Base-by-base conservation (phyloP, 345 rosid species). In the Salix brachista region DNA sequence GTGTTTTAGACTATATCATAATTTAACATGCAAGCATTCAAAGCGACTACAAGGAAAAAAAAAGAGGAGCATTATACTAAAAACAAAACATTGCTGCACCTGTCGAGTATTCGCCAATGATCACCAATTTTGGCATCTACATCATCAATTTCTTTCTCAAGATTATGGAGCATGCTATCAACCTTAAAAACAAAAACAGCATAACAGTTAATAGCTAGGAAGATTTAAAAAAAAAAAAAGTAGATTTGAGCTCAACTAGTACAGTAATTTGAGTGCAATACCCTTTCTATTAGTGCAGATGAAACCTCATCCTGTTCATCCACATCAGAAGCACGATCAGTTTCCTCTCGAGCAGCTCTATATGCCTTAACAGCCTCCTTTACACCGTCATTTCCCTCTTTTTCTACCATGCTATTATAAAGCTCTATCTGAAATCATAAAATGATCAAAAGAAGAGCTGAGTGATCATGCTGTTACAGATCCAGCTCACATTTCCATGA, bases 71-170 rank as follows among this genome's bases (percentile, higher is more conserved):
- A 56, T 56, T 56, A 56, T 56, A 23, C 3, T 7, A 58, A 8
- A 42, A 30, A 17, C 25, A 54, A 13, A 30, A 65, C 75, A 77
- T 70, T 16, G 56, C 72, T 41, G 61, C 48, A 93, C 97, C 97
- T 93, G 84, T 93, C 97, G 62, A 93, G 97, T 74, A 93, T 71
- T 80, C 77, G 86, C 94, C 93, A 93, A 18, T 85, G 86, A 79
- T 91, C 92, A 73, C 98, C 97, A 48, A 93, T 93, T 83, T 80
- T 85, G 54, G 86, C 88, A 88, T 93, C 98, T 54, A 91, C 95
- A 78, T 83, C 87, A 78, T 93, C 97, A 78, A 93, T 91, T 86
- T 93, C 98, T 76, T 93, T 91, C 85, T 93, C 97, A 23, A 93
- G 94, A 82, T 91, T 90, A 70, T 91, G 93, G 32, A 93, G 88